Conservation (phyloP, 257 asterid species). For the Ehretia macrophylla region DNA sequence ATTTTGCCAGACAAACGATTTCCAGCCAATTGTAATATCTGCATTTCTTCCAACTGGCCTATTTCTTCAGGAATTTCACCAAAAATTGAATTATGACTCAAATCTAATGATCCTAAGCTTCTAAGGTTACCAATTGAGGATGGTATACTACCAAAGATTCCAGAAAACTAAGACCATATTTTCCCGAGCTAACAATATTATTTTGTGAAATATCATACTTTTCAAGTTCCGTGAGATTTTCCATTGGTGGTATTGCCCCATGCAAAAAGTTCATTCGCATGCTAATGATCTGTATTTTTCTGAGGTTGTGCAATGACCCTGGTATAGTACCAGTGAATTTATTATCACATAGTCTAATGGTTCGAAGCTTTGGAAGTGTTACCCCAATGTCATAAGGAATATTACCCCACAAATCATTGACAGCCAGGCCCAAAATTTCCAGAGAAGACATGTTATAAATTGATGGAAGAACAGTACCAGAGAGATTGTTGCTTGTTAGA, state of each 20-base stretch:
- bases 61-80: conserved; percentile 53
- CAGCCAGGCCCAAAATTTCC: conserved; percentile 3
- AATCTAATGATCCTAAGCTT: conserved; percentile 29
- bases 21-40: conserved; percentile 29
- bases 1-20: conserved; percentile 38
- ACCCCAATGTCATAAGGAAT: conserved; percentile 20
- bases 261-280: conserved; percentile 46
- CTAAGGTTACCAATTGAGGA: conserved; percentile 46
- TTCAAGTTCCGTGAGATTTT: conserved; percentile 44
- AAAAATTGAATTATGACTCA: conserved; percentile 28
- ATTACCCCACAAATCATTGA: conserved; percentile 17
- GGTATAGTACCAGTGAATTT: conserved; percentile 58
- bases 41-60: conserved; percentile 34
- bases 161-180: conserved; percentile 25
- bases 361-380: conserved; percentile 20
- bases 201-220: conserved; percentile 51
- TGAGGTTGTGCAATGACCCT: conserved; percentile 54
- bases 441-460: conserved; percentile 21
- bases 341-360: conserved; percentile 33
- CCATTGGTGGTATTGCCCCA: conserved; percentile 60
- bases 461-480: conserved; percentile 17
- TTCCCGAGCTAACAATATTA: conserved; percentile 32
- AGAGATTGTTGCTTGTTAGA: conserved; percentile 12
- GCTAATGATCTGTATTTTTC: conserved; percentile 43
- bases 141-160: conserved; percentile 40